A percentile compares a stretch with the other conserved stretches of the same genome.
Conservation (phyloP, 805 yeast species). For the Ogataea neopini region DNA sequence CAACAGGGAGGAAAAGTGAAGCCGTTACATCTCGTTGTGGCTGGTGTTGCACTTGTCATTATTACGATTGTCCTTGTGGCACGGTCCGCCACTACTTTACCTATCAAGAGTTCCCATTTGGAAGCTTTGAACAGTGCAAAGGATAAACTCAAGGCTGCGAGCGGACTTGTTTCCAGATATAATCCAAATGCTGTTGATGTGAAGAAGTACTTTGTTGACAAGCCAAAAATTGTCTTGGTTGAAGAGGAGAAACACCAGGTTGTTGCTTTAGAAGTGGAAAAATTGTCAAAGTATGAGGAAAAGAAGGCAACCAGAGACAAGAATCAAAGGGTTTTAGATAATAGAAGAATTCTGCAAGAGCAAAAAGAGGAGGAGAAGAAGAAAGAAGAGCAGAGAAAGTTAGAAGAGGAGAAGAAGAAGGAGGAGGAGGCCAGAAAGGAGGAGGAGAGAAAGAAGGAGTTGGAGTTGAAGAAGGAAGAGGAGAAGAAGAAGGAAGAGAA, state of each 20-base stretch:
- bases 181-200: slow-evolving; percentile 11
- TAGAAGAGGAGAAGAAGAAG: slow-evolving; percentile 6
- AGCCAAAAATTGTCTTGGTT: slow-evolving; percentile 1
- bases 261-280: slow-evolving; percentile 11
- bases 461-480: slow-evolving; percentile 1
- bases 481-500: slow-evolving; percentile 1
- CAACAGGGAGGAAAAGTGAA: slow-evolving; percentile 2
- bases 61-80: slow-evolving; percentile 8
- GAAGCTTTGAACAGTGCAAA: slow-evolving; percentile 9
- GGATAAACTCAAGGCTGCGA: slow-evolving; percentile 3
- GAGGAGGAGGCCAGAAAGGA: slow-evolving; percentile 7
- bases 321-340: slow-evolving; percentile 4
- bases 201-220: slow-evolving; percentile 8
- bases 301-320: slow-evolving; percentile 6
- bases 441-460: slow-evolving; percentile 8
- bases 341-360: slow-evolving; percentile 5
- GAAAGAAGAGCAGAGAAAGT: slow-evolving; percentile 3
- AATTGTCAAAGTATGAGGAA: slow-evolving; percentile 15
- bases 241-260: slow-evolving; percentile 1
- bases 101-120: slow-evolving; percentile 5
- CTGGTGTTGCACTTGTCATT: slow-evolving; percentile 13
- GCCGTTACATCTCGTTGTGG: slow-evolving; percentile 9
- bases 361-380: slow-evolving; percentile 7
- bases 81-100: background rate
- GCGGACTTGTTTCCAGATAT: background rate